Conservation (phyloP, 495 filamentous ascomycete genomes). For the Aspergillus panamensis region DNA sequence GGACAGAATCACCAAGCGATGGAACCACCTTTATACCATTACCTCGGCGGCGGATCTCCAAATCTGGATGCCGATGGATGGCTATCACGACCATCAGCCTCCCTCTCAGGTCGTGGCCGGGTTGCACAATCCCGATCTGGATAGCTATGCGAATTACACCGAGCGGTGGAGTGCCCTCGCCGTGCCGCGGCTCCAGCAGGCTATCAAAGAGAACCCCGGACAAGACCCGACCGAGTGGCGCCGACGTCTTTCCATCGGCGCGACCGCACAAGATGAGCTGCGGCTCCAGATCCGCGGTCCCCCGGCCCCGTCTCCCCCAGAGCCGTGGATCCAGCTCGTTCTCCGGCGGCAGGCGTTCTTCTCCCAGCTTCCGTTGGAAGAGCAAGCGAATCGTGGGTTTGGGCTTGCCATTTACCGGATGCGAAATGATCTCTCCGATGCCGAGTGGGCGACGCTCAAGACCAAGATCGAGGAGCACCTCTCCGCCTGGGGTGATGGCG, state of each 20-base stretch:
- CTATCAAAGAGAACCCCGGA: background rate
- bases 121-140: background rate
- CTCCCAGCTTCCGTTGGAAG: background rate
- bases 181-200: background rate
- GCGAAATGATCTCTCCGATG: conserved; percentile 22
- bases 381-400: background rate
- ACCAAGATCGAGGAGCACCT: conserved; percentile 26
- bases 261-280: conserved; percentile 17
- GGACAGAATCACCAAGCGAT: background rate
- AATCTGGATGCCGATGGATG: conserved; percentile 6
- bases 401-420: conserved; percentile 34
- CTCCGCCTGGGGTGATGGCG: conserved; percentile 28
- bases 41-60: background rate
- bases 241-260: conserved; percentile 11
- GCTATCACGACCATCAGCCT: background rate
- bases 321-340: conserved; percentile 19
- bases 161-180: background rate
- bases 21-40: conserved; percentile 1
- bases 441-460: conserved; percentile 26
- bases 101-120: background rate
- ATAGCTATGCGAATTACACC: background rate
- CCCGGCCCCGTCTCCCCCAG: conserved; percentile 12
- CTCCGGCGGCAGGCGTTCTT: background rate
- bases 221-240: background rate
- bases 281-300: conserved; percentile 20